Base-by-base conservation (phyloP, 208 protist genomes). In the Acanthamoeba healyi region DNA sequence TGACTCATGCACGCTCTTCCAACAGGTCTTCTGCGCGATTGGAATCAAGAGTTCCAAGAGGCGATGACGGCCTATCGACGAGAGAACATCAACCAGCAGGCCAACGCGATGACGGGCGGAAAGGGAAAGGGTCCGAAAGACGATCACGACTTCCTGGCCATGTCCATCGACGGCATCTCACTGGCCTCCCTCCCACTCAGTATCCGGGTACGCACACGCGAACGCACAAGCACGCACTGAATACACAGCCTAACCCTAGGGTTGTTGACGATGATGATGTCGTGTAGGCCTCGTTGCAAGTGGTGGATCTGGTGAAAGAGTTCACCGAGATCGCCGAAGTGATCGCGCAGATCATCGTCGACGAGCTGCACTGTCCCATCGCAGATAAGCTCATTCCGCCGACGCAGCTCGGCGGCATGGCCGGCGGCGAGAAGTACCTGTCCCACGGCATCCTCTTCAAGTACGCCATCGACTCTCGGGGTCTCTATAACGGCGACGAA, bases 221-320 rank as follows among this genome's bases (percentile, higher is more conserved):
- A 15, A 61, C 54, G 10, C 54, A 61, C 54, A 61, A 15, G 10
- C 22, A n/a, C 22, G 54, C 19, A 61, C 54, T 61, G 15, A 61
- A 5, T 6, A 26, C 51, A 61, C 54, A 10, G 15, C 1, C 54
- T 6, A n/a, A n/a, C n/a, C n/a, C n/a, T n/a, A n/a, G n/a, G n/a
- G n/a, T n/a, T n/a, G n/a, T n/a, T n/a, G n/a, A n/a, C n/a, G n/a
- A n/a, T 61, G 15, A n/a, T n/a, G n/a, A n/a, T n/a, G 9, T 1
- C 4, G 65, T 74, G 7, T 29, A 87, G 77, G n/a, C 81, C 44
- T 89, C 81, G 29, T 26, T 65, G 81, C 44, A 89, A 29, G 81
- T 89, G 29, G 81, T 89, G 22, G 81, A 89, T 67, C 34, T 89
- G 46, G 81, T 89, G 54, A 89, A 65, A 91, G 84, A 91, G 40